These are phyloP conservation scores for Talaromyces albobiverticillius DNA, from an alignment of 2,329 filamentous ascomycete genomes.

Conservation along the genomic window DNA sequence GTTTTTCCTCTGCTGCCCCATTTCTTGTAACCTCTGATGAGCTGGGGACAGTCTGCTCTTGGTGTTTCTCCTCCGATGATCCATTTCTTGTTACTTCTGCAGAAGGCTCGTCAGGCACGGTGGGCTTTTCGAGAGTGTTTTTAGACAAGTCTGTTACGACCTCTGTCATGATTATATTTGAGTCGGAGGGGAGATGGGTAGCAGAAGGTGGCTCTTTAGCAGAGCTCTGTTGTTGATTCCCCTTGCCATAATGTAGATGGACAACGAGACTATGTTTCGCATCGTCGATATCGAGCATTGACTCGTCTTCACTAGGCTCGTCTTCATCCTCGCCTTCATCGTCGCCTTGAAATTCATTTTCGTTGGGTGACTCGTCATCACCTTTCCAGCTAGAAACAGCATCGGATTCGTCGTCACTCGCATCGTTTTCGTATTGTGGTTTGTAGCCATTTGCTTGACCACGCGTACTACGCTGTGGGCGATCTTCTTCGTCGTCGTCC, in stretches of 20 bases:
- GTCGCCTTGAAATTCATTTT: constrained; percentile 60
- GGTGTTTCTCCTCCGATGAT: background rate
- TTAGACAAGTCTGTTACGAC: constrained; percentile 5
- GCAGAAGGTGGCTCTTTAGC: constrained; percentile 4
- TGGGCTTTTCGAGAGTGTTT: background rate
- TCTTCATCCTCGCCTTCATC: constrained; percentile 41
- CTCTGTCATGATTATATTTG: constrained; percentile 1
- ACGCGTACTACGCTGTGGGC: constrained; percentile 37
- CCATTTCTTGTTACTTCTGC: background rate
- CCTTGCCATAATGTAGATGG: constrained; percentile 57
- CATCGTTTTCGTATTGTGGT: constrained; percentile 61
- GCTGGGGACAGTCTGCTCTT: background rate
- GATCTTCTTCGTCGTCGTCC: constrained; percentile 46
- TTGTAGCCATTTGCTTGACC: constrained; percentile 37
- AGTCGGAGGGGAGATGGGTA: background rate
- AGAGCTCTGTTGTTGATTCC: constrained; percentile 18
- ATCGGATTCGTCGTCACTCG: constrained; percentile 67
- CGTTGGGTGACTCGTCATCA: constrained; percentile 69
- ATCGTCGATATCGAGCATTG: constrained; percentile 43
- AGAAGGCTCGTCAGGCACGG: background rate
- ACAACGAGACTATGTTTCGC: constrained; percentile 66
- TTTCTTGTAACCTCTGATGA: too few species aligned
- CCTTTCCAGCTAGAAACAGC: constrained; percentile 60
- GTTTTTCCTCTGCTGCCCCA: background rate
- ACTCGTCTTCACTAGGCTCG: constrained; percentile 39